Evolutionary conservation across 257 asterid species (phyloP).

Genomic region (Voacanga thouarsii): DNA sequence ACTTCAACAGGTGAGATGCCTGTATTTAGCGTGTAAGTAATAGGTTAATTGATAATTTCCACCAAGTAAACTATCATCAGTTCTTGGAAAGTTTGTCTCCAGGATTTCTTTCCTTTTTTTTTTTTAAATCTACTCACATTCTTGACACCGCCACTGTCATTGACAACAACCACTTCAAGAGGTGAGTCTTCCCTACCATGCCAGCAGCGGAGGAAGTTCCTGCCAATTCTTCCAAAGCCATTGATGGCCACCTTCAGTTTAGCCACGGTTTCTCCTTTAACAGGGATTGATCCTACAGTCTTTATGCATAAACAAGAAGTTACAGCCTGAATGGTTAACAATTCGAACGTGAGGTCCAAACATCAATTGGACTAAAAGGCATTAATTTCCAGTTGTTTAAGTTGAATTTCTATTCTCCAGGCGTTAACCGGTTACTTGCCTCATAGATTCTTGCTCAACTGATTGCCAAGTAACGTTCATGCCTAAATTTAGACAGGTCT

Average conservation of each 20-base stretch:
- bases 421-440: background rate
- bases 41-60: background rate
- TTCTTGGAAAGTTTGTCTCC: background rate
- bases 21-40: constrained; percentile 21
- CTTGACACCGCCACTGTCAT: constrained; percentile 94
- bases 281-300: constrained; percentile 56
- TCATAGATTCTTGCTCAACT: background rate
- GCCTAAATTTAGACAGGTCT: background rate
- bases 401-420: background rate
- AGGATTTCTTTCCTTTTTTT: too few relatives aligned
- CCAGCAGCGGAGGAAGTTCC: constrained; percentile 98
- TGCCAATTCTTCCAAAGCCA: constrained; percentile 89
- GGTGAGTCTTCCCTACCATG: constrained; percentile 91
- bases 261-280: constrained; percentile 74
- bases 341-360: background rate
- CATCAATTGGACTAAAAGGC: background rate
- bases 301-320: constrained; percentile 24
- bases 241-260: constrained; percentile 87
- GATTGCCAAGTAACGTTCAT: background rate
- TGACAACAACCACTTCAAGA: constrained; percentile 77
- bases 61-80: background rate
- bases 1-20: constrained; percentile 92
- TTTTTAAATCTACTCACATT: constrained; percentile 42
- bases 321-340: background rate
- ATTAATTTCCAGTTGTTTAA: too few relatives aligned